Evolutionary conservation across 2,329 filamentous ascomycete species (phyloP).

Genomic region (Aspergillus sp.): DNA sequence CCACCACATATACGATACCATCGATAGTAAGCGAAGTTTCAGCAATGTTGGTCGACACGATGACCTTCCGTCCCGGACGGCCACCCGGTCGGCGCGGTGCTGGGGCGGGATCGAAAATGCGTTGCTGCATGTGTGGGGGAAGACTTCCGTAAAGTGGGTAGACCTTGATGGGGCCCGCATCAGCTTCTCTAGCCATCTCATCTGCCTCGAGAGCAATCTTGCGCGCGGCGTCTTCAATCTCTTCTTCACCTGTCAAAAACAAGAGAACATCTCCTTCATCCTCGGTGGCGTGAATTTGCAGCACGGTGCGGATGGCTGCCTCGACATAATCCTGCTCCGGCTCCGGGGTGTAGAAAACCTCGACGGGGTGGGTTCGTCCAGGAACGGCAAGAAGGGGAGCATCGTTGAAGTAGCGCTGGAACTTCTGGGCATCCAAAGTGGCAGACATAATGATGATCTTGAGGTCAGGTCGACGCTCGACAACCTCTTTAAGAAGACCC

Average conservation of each 20-base stretch:
- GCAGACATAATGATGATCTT: conserved; percentile 99
- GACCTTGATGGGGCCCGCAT: conserved; percentile 81
- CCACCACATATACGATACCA: conserved; percentile 98
- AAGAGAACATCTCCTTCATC: conserved; percentile 87
- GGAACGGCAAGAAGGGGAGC: conserved; percentile 91
- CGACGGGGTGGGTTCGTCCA: conserved; percentile 90
- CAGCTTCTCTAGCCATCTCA: conserved; percentile 85
- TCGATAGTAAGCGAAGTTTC: conserved; percentile 97
- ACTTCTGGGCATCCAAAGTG: conserved; percentile 95
- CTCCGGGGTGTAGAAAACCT: conserved; percentile 97
- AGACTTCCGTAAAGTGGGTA: conserved; percentile 94
- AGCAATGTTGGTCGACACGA: conserved; percentile 95
- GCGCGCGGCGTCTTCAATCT: conserved; percentile 92
- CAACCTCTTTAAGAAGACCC: conserved; percentile 89
- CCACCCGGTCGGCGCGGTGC: conserved; percentile 67
- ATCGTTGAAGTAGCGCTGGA: conserved; percentile 94
- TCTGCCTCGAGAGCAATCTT: conserved; percentile 89
- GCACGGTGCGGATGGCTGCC: conserved; percentile 85
- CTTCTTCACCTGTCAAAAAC: conserved; percentile 96
- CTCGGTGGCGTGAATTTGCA: conserved; percentile 94
- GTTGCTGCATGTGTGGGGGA: conserved; percentile 87
- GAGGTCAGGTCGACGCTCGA: conserved; percentile 74
- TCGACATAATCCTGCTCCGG: conserved; percentile 96
- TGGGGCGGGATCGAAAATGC: conserved; percentile 89
- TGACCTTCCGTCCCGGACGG: conserved; percentile 84